Conservation (phyloP, 495 filamentous ascomycete genomes). For the Penicillium soppii region DNA sequence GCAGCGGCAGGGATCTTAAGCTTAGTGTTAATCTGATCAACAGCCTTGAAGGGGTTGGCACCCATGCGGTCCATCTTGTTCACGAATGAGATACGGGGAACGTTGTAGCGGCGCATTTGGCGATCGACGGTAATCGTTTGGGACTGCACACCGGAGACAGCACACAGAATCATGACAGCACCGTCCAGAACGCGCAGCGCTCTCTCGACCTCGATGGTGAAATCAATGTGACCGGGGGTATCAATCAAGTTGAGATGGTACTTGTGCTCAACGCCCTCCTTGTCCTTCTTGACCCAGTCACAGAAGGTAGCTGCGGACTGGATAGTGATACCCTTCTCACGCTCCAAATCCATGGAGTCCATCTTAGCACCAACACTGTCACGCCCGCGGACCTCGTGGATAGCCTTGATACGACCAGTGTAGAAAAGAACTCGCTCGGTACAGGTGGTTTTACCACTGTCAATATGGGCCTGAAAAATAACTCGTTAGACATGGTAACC, state of each 20-base stretch:
- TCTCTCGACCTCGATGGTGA: slow-evolving; percentile 98
- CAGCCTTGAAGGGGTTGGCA: slow-evolving; percentile 95
- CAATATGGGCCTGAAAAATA: slow-evolving; percentile 80
- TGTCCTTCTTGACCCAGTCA: slow-evolving; percentile 84
- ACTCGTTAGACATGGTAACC: slow-evolving; percentile 12
- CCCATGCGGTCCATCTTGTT: slow-evolving; percentile 99
- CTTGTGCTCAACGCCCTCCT: slow-evolving; percentile 75
- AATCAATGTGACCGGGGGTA: slow-evolving; percentile 98
- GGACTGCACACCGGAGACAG: slow-evolving; percentile 93
- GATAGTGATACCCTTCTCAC: slow-evolving; percentile 98
- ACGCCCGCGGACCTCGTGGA: slow-evolving; percentile 95
- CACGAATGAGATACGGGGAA: slow-evolving; percentile 92
- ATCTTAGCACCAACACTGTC: slow-evolving; percentile 98
- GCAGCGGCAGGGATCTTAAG: slow-evolving; percentile 90
- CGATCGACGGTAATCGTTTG: slow-evolving; percentile 98
- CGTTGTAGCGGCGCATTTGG: slow-evolving; percentile 98
- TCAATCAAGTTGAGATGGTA: slow-evolving; percentile 99
- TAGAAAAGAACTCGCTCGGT: slow-evolving; percentile 99
- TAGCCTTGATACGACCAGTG: slow-evolving; percentile 92
- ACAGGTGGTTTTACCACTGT: slow-evolving; percentile 96
- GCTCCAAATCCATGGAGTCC: slow-evolving; percentile 99
- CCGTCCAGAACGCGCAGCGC: slow-evolving; percentile 95
- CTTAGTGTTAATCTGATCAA: slow-evolving; percentile 96
- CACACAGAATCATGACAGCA: slow-evolving; percentile 97
- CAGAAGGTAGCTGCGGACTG: slow-evolving; percentile 98